A percentile compares a stretch with the other conserved stretches of the same genome.
phyloP scores from a whole-genome alignment of 2,329 filamentous ascomycete species.

The Capronia coronata region DNA sequence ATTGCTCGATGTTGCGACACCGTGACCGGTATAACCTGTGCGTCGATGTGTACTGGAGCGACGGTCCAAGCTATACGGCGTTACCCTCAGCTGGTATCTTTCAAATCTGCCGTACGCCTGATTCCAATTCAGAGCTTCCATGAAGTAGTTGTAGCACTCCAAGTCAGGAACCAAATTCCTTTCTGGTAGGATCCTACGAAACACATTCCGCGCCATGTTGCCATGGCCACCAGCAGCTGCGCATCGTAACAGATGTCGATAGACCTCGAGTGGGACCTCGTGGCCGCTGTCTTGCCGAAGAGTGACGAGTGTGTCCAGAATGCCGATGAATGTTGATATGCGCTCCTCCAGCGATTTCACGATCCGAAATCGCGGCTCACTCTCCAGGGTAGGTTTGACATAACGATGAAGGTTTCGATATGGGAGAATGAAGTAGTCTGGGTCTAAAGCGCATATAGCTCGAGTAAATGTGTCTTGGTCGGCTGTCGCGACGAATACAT shows the following conservation, averaged over 20 bases:
- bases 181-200: slow-evolving; percentile 39
- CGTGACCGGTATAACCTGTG: slow-evolving; percentile 25
- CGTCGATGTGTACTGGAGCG: slow-evolving; percentile 24
- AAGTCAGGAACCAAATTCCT: slow-evolving; percentile 40
- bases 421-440: slow-evolving; percentile 45
- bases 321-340: slow-evolving; percentile 37
- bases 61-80: slow-evolving; percentile 27
- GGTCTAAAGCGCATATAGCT: slow-evolving; percentile 57
- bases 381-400: slow-evolving; percentile 44
- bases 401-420: slow-evolving; percentile 44
- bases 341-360: slow-evolving; percentile 35
- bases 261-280: slow-evolving; percentile 43
- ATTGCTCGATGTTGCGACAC: slow-evolving; percentile 18
- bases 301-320: slow-evolving; percentile 36
- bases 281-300: slow-evolving; percentile 36
- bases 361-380: slow-evolving; percentile 33
- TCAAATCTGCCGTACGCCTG: slow-evolving; percentile 36
- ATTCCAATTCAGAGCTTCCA: slow-evolving; percentile 47
- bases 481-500: slow-evolving; percentile 21
- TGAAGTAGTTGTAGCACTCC: slow-evolving; percentile 50
- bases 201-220: slow-evolving; percentile 41
- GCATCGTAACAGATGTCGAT: slow-evolving; percentile 48
- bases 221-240: slow-evolving; percentile 45
- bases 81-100: slow-evolving; percentile 36
- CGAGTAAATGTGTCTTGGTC: slow-evolving; percentile 22